A percentile compares a stretch with the other conserved stretches of the same genome.
Evolutionary conservation across 306 rosid genomes (phyloP).

Genomic region (Vachellia collinsii): DNA sequence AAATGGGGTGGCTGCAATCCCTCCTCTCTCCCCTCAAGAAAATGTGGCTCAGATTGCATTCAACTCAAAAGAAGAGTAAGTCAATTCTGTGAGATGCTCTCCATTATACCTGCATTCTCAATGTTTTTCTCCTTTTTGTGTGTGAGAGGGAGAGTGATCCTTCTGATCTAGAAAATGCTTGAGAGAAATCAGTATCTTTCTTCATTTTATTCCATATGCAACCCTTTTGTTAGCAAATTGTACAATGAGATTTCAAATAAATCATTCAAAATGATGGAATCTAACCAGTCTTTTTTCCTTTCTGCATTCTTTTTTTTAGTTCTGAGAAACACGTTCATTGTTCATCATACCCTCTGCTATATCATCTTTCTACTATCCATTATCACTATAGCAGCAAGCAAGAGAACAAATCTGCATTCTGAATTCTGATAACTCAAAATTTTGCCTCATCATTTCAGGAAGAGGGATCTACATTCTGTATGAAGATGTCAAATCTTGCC

Average conservation of each 20-base stretch:
- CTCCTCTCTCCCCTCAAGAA: constrained; percentile 82
- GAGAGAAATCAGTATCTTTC: not conserved
- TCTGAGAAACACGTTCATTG: not conserved
- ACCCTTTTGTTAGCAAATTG: not conserved
- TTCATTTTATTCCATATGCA: not conserved
- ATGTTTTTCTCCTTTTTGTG: not conserved
- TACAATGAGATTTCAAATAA: constrained; percentile 2
- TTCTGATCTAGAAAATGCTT: constrained; percentile 13
- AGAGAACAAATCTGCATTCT: not conserved
- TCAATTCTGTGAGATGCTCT: constrained; percentile 19
- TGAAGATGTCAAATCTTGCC: constrained; percentile 94
- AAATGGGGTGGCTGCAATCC: constrained; percentile 85
- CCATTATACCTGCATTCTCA: constrained; percentile 29
- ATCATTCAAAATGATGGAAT: constrained; percentile 5
- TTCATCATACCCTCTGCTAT: constrained; percentile 6
- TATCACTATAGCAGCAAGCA: not conserved
- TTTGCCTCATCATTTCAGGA: constrained; percentile 49
- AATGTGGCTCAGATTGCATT: constrained; percentile 76
- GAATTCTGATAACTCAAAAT: not conserved
- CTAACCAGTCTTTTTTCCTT: constrained; percentile 4
- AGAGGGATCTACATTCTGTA: constrained; percentile 90
- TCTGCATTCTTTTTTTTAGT: constrained; percentile 24
- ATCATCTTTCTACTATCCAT: not conserved
- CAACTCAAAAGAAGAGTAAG: constrained; percentile 76
- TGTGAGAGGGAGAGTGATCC: not conserved